Evolutionary conservation across 805 yeast genomes (phyloP), one percentile per base, ranked within the genome.

Genomic region (Geotrichum ghanense): DNA sequence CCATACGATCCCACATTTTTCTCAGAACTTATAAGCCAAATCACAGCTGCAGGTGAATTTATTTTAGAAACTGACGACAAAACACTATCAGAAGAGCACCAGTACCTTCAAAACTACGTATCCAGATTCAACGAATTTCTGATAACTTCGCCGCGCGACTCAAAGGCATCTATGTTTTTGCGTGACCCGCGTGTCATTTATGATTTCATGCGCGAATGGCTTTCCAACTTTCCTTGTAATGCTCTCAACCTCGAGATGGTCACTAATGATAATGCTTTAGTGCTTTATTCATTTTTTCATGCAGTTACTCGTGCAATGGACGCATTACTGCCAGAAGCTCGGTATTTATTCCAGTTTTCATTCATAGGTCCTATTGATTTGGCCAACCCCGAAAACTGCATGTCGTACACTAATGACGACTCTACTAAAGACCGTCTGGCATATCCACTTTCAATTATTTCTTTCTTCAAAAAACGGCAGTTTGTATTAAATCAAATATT

Each of bases 321-420:
- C 47, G 65, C 68, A 1, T 52, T 66, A 25, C 64, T 64, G 45
- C 63, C 69, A 7, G 70, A 66, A 47, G 58, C 60, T 2, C 50
- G 67, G 37, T 66, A 64, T 48, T 58, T 60, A 37, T 66, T 62
- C 53, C 55, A 62, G 31, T 55, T 56, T 49, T 63, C 66, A 1
- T 66, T 64, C 50, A 56, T 58, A 45, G 69, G 67, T 3, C 63
- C 65, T n/a, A 60, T 62, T 44, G 66, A 66, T 16, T 53, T 53
- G 34, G 53, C 59, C 1, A 56, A 61, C 43, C 45, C 56, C 14
- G 58, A 59, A 3, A 51, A 52, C 42, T 49, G 50, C 2, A 45
- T 54, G 10, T 14, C 52, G 3, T 41, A 45, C 3, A 19, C 24
- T 14, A 4, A 17, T 17, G 31, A 35, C 10, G 41, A 34, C 3